Conservation (phyloP, 306 rosid genomes). For the Quercus ilex region DNA sequence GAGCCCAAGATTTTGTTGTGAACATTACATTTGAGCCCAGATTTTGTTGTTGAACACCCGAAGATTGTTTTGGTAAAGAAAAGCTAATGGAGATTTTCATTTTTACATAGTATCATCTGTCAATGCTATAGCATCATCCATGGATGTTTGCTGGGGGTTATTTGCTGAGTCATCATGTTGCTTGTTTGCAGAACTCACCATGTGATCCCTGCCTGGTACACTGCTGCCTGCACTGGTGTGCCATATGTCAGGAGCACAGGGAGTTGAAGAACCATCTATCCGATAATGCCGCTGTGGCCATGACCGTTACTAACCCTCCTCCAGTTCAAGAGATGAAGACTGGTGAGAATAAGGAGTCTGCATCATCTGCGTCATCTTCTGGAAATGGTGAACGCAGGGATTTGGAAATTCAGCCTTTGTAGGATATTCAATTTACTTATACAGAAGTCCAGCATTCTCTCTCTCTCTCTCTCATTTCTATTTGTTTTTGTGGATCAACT, state of each 20-base stretch:
- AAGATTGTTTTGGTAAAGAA: not conserved
- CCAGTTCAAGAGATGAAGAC: conserved; percentile 50
- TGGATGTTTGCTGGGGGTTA: not conserved
- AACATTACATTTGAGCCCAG: too few species aligned
- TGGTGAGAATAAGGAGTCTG: conserved; percentile 22
- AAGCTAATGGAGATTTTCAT: not conserved
- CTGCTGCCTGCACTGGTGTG: conserved; percentile 57
- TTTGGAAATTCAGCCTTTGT: conserved; percentile 37
- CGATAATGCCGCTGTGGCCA: conserved; percentile 11
- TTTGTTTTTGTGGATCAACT: not conserved
- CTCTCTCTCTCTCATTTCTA: not conserved
- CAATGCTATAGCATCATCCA: not conserved
- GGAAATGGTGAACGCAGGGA: conserved; percentile 2
- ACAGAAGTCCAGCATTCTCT: not conserved
- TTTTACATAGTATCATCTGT: not conserved
- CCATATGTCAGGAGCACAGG: conserved; percentile 56
- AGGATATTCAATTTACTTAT: conserved; percentile 6
- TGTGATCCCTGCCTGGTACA: conserved; percentile 66
- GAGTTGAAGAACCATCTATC: conserved; percentile 53
- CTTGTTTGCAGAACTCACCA: conserved; percentile 43
- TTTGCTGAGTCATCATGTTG: conserved; percentile 1
- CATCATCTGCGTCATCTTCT: conserved; percentile 17
- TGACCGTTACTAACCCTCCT: conserved; percentile 40
- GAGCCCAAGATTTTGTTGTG: too few species aligned
- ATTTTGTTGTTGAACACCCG: not conserved